Evolutionary conservation across 2,329 filamentous ascomycete species (phyloP), one percentile per base, ranked within the genome.

Genomic region (Colletotrichum tropicale): DNA sequence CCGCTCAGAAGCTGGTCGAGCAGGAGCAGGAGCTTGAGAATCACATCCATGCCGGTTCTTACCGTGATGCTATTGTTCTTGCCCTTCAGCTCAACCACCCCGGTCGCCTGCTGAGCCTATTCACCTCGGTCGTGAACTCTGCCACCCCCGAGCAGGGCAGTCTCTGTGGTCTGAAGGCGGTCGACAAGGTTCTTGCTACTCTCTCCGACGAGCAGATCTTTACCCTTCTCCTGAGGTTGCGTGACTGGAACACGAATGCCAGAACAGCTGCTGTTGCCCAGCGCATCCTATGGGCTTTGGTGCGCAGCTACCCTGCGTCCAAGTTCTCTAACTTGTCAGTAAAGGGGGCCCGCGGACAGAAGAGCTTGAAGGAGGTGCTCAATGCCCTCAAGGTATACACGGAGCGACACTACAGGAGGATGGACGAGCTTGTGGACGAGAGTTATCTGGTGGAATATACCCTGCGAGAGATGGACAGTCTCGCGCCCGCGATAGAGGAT

Each of bases 191-290:
- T 0, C 88, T 99, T 1, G 91, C 89, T n/a, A 91, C 87, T 15
- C 89, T 99, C 8, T 94, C 93, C 6, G 93, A 97, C 79, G 94
- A 96, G 79, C 96, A 98, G 83, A 90, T 99, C 16, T 98, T 95
- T 85, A 88, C 92, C 8, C 90, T 99, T 16, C 90, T 99, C 1
- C 88, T 96, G 48, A 90, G 97, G 74, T 86, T 98, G 60, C 91
- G 98, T 61, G 97, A 99, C 85, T 99, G 97, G 97, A 99, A 99
- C 83, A 98, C 97, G 6, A 98, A 98, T 80, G 96, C 95, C 0
- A 91, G 95, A 76, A 98, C 95, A 5, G 93, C 96, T 1, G 91
- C 93, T 7, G 92, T 98, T 2, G 94, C 97, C 1, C 97, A 99
- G 85, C 92, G 93, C 38, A 93, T 99, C 16, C 86, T 99, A 9